phyloP scores from a whole-genome alignment of 768 basidiomycete species.

The Boletellus ananas region DNA sequence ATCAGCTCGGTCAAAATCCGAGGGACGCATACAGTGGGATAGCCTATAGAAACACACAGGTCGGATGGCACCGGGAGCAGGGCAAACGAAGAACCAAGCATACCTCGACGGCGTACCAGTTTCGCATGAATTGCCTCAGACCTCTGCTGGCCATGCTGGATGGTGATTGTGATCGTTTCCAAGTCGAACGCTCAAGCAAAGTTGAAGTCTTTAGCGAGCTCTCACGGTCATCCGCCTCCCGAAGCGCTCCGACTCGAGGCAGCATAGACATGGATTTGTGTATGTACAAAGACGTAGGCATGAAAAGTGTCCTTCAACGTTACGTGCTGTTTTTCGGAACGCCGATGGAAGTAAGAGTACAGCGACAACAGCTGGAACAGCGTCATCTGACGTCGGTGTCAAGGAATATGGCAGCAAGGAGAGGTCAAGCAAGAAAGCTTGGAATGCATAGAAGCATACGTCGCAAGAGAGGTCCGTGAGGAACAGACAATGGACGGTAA shows the following conservation, averaged over 20 bases:
- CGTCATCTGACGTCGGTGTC: slow-evolving; percentile 13
- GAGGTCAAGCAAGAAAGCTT: slow-evolving; percentile 2
- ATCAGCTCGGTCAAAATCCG: slow-evolving; percentile 2
- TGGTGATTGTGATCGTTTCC: not conserved
- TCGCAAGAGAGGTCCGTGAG: slow-evolving; percentile 2
- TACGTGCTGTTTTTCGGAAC: slow-evolving; percentile 4
- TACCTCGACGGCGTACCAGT: slow-evolving; percentile 49
- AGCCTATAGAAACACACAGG: slow-evolving; percentile 32
- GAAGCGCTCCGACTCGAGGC: slow-evolving; percentile 11
- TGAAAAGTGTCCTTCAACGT: slow-evolving; percentile 25
- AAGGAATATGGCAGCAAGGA: slow-evolving; percentile 17
- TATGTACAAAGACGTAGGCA: slow-evolving; percentile 20
- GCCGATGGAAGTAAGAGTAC: slow-evolving; percentile 24
- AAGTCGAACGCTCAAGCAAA: not conserved
- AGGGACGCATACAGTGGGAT: slow-evolving; percentile 43
- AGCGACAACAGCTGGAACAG: slow-evolving; percentile 29
- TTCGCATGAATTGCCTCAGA: slow-evolving; percentile 31
- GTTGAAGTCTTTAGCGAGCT: not conserved
- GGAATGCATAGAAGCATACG: slow-evolving; percentile 22
- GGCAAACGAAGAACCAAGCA: not conserved
- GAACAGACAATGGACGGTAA: slow-evolving; percentile 8
- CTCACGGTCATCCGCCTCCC: slow-evolving; percentile 15
- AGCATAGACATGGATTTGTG: slow-evolving; percentile 22
- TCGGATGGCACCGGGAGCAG: not conserved
- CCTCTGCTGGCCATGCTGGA: slow-evolving; percentile 24